These are phyloP conservation scores for Westerdykella aurantiaca DNA, from an alignment of 2,329 filamentous ascomycete genomes.

Conservation along the genomic window DNA sequence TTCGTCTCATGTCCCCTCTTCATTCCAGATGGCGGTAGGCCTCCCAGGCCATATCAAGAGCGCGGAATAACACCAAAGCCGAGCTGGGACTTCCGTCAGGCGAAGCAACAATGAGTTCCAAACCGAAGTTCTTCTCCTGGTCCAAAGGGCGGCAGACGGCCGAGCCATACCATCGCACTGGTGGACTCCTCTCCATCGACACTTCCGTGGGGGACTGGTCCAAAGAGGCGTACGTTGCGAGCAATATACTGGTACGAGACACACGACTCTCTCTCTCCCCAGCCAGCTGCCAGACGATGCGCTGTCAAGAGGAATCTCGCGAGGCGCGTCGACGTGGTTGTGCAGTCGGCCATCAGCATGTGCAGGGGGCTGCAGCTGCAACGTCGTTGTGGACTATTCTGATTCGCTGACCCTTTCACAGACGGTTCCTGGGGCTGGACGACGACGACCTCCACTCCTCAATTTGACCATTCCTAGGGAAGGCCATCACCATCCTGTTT, in stretches of 20 bases:
- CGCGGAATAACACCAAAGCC: conserved; percentile 4
- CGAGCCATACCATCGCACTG: conserved; percentile 33
- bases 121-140: conserved; percentile 43
- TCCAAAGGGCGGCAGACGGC: conserved; percentile 36
- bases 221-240: conserved; percentile 8
- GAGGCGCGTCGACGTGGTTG: conserved; percentile 28
- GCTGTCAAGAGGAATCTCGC: conserved; percentile 23
- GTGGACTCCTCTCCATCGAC: conserved; percentile 37
- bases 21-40: conserved; percentile 2
- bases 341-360: conserved; percentile 20
- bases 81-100: conserved; percentile 19
- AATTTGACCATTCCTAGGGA: conserved; percentile 22
- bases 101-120: conserved; percentile 21
- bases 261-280: conserved; percentile 2
- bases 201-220: conserved; percentile 12
- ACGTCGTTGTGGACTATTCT: conserved; percentile 23
- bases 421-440: conserved; percentile 16
- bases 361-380: conserved; percentile 18
- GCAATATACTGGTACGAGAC: conserved; percentile 27
- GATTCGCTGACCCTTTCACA: conserved; percentile 30
- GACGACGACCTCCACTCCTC: conserved; percentile 27
- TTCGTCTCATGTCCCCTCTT: conserved; percentile 2
- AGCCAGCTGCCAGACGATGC: conserved; percentile 15
- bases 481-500: conserved; percentile 12
- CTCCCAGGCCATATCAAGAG: too few relatives aligned